Evolutionary conservation across 139 green algal genomes (phyloP).

Genomic region (Eudorina sp.): DNA sequence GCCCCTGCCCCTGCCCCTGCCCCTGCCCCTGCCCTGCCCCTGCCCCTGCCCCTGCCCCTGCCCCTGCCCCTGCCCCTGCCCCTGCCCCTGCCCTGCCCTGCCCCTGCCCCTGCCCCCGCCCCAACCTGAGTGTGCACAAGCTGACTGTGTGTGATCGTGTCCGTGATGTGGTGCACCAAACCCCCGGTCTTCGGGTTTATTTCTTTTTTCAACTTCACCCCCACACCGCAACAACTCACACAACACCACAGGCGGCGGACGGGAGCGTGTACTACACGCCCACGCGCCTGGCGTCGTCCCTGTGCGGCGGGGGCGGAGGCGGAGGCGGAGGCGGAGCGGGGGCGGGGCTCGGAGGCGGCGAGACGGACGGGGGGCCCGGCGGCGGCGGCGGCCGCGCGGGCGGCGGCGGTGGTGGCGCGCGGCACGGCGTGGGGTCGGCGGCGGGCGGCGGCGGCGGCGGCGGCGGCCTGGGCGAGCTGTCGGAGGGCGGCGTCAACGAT

Average conservation of each 20-base stretch:
- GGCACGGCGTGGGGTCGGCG: not conserved
- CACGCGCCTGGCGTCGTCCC: conserved; percentile 76
- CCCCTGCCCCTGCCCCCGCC: no score
- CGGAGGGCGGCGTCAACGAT: not conserved
- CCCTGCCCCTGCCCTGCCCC: no score
- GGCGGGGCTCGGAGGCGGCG: not conserved
- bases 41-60: no score
- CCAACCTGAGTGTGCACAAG: no score
- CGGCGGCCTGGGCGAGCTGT: no score
- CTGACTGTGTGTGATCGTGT: no score
- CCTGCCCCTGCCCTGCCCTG: not conserved
- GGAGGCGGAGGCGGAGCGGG: not conserved
- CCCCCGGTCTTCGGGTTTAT: no score
- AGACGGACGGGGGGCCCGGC: no score
- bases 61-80: no score
- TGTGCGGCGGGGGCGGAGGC: conserved; percentile 58
- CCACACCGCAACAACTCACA: not conserved
- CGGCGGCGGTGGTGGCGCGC: not conserved
- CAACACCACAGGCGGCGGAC: not conserved
- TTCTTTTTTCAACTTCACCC: no score
- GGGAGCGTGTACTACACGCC: conserved; percentile 69
- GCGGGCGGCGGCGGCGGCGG: not conserved
- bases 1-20: no score
- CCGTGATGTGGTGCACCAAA: no score
- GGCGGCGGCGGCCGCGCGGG: not conserved